Evolutionary conservation across 768 basidiomycete genomes (phyloP).

Genomic region (Leccinellum luteum): DNA sequence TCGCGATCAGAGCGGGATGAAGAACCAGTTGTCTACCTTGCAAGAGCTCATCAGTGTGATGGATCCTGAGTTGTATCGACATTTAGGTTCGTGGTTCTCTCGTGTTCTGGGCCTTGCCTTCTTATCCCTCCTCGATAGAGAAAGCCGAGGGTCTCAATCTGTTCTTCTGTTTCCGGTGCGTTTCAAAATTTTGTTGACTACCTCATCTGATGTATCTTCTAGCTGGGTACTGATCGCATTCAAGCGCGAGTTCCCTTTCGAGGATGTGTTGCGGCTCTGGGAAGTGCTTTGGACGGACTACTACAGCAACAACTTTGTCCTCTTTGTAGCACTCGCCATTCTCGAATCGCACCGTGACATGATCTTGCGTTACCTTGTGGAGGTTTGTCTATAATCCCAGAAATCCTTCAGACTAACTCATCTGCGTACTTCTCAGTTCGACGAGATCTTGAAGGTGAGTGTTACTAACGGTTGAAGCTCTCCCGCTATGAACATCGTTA

Average conservation of each 20-base stretch:
- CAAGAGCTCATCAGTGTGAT: slow-evolving; percentile 90
- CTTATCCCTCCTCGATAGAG: slow-evolving; percentile 47
- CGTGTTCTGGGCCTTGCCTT: background rate
- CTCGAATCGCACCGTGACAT: slow-evolving; percentile 95
- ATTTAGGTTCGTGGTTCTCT: slow-evolving; percentile 56
- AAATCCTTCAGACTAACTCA: background rate
- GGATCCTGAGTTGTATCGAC: slow-evolving; percentile 94
- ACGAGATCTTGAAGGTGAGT: slow-evolving; percentile 37
- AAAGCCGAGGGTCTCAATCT: slow-evolving; percentile 86
- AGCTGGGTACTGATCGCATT: slow-evolving; percentile 92
- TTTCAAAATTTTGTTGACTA: background rate
- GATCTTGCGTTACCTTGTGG: slow-evolving; percentile 90
- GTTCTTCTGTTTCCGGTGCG: slow-evolving; percentile 97
- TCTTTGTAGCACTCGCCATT: slow-evolving; percentile 92
- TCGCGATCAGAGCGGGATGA: slow-evolving; percentile 97
- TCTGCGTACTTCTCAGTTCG: slow-evolving; percentile 51
- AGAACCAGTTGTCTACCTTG: slow-evolving; percentile 82
- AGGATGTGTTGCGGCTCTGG: slow-evolving; percentile 88
- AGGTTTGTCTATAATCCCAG: slow-evolving; percentile 51
- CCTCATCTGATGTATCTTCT: slow-evolving; percentile 2
- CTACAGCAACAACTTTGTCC: slow-evolving; percentile 83
- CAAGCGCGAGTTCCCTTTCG: slow-evolving; percentile 95
- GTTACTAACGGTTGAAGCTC: background rate
- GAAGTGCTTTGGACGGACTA: slow-evolving; percentile 93
- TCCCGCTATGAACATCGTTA: slow-evolving; percentile 22